Conservation (phyloP, 805 yeast species). For the Saccharomycopsis babjevae region DNA sequence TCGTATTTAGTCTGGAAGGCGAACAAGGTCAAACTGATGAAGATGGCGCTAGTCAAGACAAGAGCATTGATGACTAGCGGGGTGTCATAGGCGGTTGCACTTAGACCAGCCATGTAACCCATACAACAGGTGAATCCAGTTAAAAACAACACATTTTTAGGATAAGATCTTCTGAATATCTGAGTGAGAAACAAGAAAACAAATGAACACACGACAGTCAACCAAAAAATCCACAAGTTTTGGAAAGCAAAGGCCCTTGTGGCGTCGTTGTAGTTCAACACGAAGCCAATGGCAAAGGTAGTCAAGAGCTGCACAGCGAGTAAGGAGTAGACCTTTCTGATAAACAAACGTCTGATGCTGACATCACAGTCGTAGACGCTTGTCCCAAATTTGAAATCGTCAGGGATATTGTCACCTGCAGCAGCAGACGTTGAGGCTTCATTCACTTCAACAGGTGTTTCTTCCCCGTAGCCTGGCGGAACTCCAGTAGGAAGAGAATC, state of each 20-base stretch:
- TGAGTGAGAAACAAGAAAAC: conserved; percentile 56
- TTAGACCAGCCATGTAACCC: conserved; percentile 60
- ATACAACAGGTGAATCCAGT: conserved; percentile 65
- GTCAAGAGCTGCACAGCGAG: conserved; percentile 52
- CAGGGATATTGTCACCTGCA: conserved; percentile 33
- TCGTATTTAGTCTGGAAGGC: conserved; percentile 75
- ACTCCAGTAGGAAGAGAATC: background rate
- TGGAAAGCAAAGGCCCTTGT: conserved; percentile 45
- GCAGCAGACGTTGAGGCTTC: conserved; percentile 3
- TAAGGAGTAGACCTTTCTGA: conserved; percentile 70
- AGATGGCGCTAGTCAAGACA: conserved; percentile 55
- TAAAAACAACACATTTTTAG: conserved; percentile 51
- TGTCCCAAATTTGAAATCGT: conserved; percentile 77
- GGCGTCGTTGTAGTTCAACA: conserved; percentile 35
- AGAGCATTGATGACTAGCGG: conserved; percentile 61
- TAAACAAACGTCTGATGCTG: conserved; percentile 62
- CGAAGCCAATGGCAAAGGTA: conserved; percentile 49
- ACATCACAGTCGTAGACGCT: conserved; percentile 70
- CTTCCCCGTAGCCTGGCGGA: conserved; percentile 15
- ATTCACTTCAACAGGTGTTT: background rate
- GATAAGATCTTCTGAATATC: conserved; percentile 56
- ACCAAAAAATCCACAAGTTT: conserved; percentile 49
- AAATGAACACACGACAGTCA: conserved; percentile 48
- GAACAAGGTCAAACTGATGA: conserved; percentile 65
- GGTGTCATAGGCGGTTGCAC: conserved; percentile 53